Conservation (phyloP, 805 yeast genomes). For the Candida maris region DNA sequence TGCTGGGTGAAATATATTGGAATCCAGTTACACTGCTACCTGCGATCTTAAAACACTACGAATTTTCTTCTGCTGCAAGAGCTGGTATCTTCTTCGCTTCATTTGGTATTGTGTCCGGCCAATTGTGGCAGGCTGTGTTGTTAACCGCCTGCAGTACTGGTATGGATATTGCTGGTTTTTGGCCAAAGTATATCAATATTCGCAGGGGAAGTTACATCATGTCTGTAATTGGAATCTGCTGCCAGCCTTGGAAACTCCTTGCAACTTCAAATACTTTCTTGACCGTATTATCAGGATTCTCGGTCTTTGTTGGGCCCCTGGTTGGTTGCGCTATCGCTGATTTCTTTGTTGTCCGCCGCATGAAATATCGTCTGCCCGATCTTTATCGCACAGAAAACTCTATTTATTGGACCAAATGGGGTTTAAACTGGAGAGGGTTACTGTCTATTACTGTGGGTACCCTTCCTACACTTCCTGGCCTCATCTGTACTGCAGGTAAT, state of each 20-base stretch:
- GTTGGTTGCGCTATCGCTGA: slow-evolving; percentile 22
- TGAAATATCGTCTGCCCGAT: slow-evolving; percentile 30
- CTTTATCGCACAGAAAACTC: slow-evolving; percentile 17
- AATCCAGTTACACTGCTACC: slow-evolving; percentile 49
- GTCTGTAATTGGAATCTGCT: slow-evolving; percentile 30
- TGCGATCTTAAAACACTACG: slow-evolving; percentile 27
- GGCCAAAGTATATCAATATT: slow-evolving; percentile 42
- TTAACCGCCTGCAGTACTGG: slow-evolving; percentile 44
- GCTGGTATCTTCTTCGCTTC: slow-evolving; percentile 49
- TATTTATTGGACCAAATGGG: slow-evolving; percentile 14
- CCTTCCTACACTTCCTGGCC: slow-evolving; percentile 18
- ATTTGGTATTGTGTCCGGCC: slow-evolving; percentile 34
- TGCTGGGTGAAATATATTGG: slow-evolving; percentile 48
- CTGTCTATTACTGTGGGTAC: slow-evolving; percentile 13
- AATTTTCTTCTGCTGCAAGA: slow-evolving; percentile 37
- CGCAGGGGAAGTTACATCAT: slow-evolving; percentile 44
- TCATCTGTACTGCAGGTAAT: slow-evolving; percentile 15
- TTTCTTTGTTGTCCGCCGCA: slow-evolving; percentile 25
- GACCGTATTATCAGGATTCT: slow-evolving; percentile 73
- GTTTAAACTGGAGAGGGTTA: slow-evolving; percentile 18
- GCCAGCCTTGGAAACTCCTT: slow-evolving; percentile 41
- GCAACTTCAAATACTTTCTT: slow-evolving; percentile 42
- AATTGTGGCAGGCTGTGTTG: slow-evolving; percentile 37
- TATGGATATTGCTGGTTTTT: slow-evolving; percentile 47
- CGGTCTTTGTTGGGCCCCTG: slow-evolving; percentile 49